Base-by-base conservation (phyloP, 371 early-diverging fungal species). In the Mycotypha africana region DNA sequence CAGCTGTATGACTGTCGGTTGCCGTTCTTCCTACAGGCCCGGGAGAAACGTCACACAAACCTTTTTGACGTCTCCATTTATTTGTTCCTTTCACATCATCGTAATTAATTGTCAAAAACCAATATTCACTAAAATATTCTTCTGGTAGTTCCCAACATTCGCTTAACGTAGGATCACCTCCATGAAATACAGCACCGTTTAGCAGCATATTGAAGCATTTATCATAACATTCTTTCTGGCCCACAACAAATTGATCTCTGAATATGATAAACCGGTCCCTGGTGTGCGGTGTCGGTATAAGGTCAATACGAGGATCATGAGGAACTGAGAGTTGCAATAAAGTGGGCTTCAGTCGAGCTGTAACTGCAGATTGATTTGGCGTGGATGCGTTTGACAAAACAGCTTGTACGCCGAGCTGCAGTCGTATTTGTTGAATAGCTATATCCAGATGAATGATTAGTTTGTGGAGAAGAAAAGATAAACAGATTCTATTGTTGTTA, bases 201-300 rank as follows among this genome's bases (percentile, higher is more conserved):
- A 79, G 40, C 9, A 79, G 34, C 42, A 76, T 47, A 19, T 21
- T 26, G 43, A 77, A 74, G 22, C 78, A 76, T 14, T 75, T 76
- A 31, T 81, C 81, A 22, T 78, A 51, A n/a, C n/a, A n/a, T n/a
- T n/a, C n/a, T n/a, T n/a, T n/a, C n/a, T n/a, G n/a, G n/a, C n/a
- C n/a, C n/a, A n/a, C n/a, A 38, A 78, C 76, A 60, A 70, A 77
- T 23, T 70, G 55, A 24, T 72, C 61, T 41, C 76, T 62, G 41
- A 75, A 78, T 6, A 81, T 28, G 36, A 81, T 81, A 78, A 81
- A 78, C 49, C 77, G 60, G 17, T 78, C 81, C 14, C 81, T 69
- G 56, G 78, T 72, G 35, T 75, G 74, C 14, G 71, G 67, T 19
- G 77, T 72, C n/a, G 81, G 78, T 25, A 81, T 67, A 34, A 78